Evolutionary conservation across 331 rosid genomes (phyloP).

Genomic region (Pyrus hybrid): DNA sequence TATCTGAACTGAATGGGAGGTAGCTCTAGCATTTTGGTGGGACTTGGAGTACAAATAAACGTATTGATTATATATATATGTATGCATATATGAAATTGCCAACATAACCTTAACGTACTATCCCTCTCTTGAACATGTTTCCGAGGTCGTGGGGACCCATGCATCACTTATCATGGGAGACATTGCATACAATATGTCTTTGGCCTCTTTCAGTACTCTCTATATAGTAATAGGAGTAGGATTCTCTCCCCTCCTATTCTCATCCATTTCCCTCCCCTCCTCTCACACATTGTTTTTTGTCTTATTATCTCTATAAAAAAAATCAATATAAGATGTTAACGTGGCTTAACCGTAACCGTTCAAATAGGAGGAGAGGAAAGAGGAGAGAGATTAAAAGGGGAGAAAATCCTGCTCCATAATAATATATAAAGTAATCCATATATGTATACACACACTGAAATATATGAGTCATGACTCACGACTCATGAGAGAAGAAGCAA

Average conservation of each 20-base stretch:
- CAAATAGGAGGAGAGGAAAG: too few species aligned
- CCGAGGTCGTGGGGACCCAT: slow-evolving; percentile 52
- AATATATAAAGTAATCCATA: not conserved
- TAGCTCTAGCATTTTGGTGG: too few species aligned
- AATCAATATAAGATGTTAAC: too few species aligned
- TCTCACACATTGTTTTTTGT: too few species aligned
- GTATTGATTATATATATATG: not conserved
- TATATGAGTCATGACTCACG: not conserved
- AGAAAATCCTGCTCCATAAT: too few species aligned
- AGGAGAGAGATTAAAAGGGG: too few species aligned
- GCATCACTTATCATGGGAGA: slow-evolving; percentile 63
- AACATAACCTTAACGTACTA: slow-evolving; percentile 34
- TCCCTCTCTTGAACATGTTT: slow-evolving; percentile 38
- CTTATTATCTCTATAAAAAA: too few species aligned
- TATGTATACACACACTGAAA: not conserved
- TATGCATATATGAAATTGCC: not conserved
- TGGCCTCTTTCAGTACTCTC: slow-evolving; percentile 15
- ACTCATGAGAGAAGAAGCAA: not conserved
- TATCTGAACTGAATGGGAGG: not conserved
- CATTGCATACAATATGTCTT: slow-evolving; percentile 33
- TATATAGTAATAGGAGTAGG: too few species aligned
- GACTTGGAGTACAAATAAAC: too few species aligned
- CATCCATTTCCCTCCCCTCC: too few species aligned
- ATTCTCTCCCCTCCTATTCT: too few species aligned
- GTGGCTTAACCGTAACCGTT: too few species aligned